Base-by-base conservation (phyloP, 306 rosid species). In the Dryas alaskensis region DNA sequence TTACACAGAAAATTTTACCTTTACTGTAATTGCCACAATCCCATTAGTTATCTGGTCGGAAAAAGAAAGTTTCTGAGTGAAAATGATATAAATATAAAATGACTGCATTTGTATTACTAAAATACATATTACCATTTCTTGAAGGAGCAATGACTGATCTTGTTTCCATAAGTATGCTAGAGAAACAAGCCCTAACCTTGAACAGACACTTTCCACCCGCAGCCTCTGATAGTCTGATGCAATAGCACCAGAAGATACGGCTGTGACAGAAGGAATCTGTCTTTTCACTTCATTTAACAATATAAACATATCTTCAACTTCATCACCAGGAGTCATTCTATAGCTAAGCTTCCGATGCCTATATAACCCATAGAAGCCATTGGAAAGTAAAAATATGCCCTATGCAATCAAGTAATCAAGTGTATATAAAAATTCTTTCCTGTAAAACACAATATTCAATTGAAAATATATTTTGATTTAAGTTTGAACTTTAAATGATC, bases 171-270 rank as follows among this genome's bases (percentile, higher is more conserved):
- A 84, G 82, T 88, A 94, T 69, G 98, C 97, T 79, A 91, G 79
- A 79, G 98, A 94, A 88, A 94, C 97, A 87, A 94, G 94, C 74
- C 97, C 97, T 83, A 94, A 90, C 96, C 98, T 91, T 75, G 98
- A 85, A 88, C 98, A 94, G 45, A 94, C 89, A 91, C 94, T 85
- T 88, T 94, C 98, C 66, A 94, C 98, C 65, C 98, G 90, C 80
- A 94, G 83, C 81, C 98, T 87, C 82, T 94, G 97, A 82, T 94
- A 94, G 78, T 94, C 96, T 54, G 98, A 94, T 78, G 97, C 98
- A 87, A 94, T 91, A 81, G 98, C 98, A 75, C 98, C 98, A 58
- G 98, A 94, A 37, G 88, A 89, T 64, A 94, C 97, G 45, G 97
- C 98, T 11, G 80, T 80, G 60, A 91, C 87, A 45, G 89, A 82